Evolutionary conservation across 768 basidiomycete species (phyloP).

Genomic region (Hortiboletus campestris): DNA sequence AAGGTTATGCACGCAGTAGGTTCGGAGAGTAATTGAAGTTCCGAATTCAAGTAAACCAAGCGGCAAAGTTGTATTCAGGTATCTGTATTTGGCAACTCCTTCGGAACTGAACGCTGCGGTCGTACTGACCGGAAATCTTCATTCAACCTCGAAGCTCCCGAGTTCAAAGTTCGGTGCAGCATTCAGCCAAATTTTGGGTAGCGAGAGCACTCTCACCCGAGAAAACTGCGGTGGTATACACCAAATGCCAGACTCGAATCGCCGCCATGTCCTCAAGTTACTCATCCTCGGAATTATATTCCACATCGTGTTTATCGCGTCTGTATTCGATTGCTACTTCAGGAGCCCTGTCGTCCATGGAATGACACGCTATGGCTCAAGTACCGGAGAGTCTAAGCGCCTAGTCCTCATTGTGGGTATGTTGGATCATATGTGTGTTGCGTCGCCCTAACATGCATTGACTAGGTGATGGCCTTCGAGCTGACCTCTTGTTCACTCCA

Average conservation of each 20-base stretch:
- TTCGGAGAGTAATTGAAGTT: too few relatives aligned
- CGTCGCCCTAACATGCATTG: neutral
- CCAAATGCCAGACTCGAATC: conserved; percentile 16
- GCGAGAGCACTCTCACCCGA: neutral
- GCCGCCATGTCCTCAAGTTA: conserved; percentile 35
- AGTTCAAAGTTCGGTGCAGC: neutral
- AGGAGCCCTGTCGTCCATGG: conserved; percentile 79
- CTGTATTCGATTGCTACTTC: conserved; percentile 87
- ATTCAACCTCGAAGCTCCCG: neutral
- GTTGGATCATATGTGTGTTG: conserved; percentile 8
- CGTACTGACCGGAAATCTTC: neutral
- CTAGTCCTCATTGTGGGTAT: conserved; percentile 79
- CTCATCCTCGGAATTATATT: conserved; percentile 70
- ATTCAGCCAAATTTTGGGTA: too few relatives aligned
- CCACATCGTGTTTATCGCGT: conserved; percentile 69
- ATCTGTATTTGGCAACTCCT: too few relatives aligned
- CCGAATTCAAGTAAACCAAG: too few relatives aligned
- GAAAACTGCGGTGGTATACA: neutral
- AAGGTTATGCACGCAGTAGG: too few relatives aligned
- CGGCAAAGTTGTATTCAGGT: too few relatives aligned
- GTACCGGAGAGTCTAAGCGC: conserved; percentile 57
- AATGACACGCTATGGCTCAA: conserved; percentile 56
- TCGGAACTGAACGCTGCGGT: neutral
- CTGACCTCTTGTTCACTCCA: conserved; percentile 70
- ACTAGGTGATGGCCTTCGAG: conserved; percentile 78